phyloP scores from a whole-genome alignment of 495 filamentous ascomycete genomes.

The Rusavskia elegans region DNA sequence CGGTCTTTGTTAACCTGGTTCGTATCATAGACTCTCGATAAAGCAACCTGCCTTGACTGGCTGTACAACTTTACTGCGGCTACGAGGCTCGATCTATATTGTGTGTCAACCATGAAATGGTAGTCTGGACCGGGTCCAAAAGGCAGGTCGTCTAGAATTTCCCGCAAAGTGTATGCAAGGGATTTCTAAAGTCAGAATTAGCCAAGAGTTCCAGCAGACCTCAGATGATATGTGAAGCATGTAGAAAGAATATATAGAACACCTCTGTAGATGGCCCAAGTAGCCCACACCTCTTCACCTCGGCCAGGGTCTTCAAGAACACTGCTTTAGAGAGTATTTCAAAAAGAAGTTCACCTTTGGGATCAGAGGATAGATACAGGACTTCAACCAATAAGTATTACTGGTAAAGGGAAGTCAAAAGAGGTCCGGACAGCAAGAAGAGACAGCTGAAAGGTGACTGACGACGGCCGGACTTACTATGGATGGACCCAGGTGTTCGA shows the following conservation, averaged over 20 bases:
- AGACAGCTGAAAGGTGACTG: neutral
- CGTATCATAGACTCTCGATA: slow-evolving; percentile 61
- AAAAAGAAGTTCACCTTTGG: too few relatives aligned
- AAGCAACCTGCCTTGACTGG: slow-evolving; percentile 52
- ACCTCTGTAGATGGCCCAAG: too few relatives aligned
- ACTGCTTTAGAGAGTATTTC: too few relatives aligned
- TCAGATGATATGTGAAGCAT: too few relatives aligned
- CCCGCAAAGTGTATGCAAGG: slow-evolving; percentile 72
- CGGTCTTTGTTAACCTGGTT: slow-evolving; percentile 50
- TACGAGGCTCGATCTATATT: slow-evolving; percentile 59
- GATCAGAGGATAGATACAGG: too few relatives aligned
- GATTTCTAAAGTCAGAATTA: slow-evolving; percentile 41
- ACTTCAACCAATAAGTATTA: too few relatives aligned
- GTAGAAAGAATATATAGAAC: too few relatives aligned
- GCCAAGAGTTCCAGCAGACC: neutral
- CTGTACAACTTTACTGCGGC: slow-evolving; percentile 69
- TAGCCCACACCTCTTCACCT: too few relatives aligned
- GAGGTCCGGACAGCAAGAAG: too few relatives aligned
- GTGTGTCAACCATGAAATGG: slow-evolving; percentile 54
- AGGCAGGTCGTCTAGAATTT: slow-evolving; percentile 76
- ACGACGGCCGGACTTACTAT: slow-evolving; percentile 42
- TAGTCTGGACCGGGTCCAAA: slow-evolving; percentile 51
- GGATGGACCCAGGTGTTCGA: slow-evolving; percentile 71
- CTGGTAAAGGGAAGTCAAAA: too few relatives aligned
- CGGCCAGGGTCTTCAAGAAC: too few relatives aligned